Percentiles rank a stretch among this genome's conserved stretches.
Conservation (phyloP, 768 basidiomycete genomes). For the Gloeophyllum trabeum region DNA sequence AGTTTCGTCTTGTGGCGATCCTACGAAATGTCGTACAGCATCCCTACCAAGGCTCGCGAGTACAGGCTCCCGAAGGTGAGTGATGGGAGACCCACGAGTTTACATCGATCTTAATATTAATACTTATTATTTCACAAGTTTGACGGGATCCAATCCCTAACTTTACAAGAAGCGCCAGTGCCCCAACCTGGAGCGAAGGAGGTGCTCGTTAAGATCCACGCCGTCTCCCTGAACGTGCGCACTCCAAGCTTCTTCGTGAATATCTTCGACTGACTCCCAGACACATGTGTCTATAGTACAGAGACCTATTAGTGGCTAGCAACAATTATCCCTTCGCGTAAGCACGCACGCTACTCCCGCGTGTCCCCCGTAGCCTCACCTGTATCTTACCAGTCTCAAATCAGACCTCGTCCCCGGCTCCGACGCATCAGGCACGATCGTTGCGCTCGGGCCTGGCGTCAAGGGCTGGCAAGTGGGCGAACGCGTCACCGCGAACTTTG, state of each 20-base stretch:
- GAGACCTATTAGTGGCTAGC: not conserved
- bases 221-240: not conserved
- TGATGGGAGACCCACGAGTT: no score
- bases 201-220: constrained; percentile 2
- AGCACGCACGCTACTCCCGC: no score
- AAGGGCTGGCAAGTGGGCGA: constrained; percentile 43
- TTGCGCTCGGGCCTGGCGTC: constrained; percentile 28
- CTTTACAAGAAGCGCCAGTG: no score
- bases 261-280: not conserved
- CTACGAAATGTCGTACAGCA: no score
- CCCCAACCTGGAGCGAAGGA: no score
- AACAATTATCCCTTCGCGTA: no score
- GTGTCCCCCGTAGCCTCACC: no score
- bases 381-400: no score
- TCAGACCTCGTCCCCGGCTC: constrained; percentile 24
- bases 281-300: not conserved
- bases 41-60: constrained; percentile 6
- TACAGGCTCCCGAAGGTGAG: constrained; percentile 11
- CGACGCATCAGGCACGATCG: constrained; percentile 47
- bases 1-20: no score
- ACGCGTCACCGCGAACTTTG: constrained; percentile 44
- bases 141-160: no score
- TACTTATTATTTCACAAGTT: no score
- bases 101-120: no score
- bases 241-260: not conserved